phyloP scores from a whole-genome alignment of 345 rosid species.

The Heritiera fomes region DNA sequence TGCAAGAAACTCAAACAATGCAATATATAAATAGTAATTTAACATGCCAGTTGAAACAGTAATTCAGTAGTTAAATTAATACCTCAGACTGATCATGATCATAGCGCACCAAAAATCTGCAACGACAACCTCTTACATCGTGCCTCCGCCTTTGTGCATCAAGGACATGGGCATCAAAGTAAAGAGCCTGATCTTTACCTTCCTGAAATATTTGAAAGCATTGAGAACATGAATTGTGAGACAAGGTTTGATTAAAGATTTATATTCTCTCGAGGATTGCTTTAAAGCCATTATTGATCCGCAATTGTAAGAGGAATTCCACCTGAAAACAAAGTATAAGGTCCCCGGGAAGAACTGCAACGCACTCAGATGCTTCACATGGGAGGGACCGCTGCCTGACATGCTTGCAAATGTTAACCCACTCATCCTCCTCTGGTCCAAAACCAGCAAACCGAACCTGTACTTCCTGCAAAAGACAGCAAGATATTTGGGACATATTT shows the following conservation, averaged over 20 bases:
- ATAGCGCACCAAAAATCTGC: conserved; percentile 95
- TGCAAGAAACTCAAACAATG: background rate
- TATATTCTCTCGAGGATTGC: background rate
- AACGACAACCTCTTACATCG: conserved; percentile 97
- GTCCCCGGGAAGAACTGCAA: conserved; percentile 98
- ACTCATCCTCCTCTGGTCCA: conserved; percentile 96
- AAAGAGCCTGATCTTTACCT: conserved; percentile 99
- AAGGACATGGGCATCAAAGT: conserved; percentile 93
- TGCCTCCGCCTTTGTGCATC: conserved; percentile 98
- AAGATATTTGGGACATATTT: background rate
- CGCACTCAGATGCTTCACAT: conserved; percentile 98
- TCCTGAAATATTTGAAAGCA: conserved; percentile 52
- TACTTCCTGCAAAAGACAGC: conserved; percentile 61
- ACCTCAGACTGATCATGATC: conserved; percentile 98
- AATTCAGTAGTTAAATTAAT: conserved; percentile 20
- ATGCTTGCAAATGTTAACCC: conserved; percentile 78
- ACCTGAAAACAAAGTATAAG: conserved; percentile 99
- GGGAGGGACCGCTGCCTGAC: conserved; percentile 96
- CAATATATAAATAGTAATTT: background rate
- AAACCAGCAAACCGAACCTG: conserved; percentile 93
- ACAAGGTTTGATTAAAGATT: background rate
- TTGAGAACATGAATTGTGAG: conserved; percentile 8
- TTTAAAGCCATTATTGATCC: background rate
- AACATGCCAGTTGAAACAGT: background rate
- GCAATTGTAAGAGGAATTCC: conserved; percentile 13